Conservation (phyloP, 768 basidiomycete genomes). For the Chiua virens region DNA sequence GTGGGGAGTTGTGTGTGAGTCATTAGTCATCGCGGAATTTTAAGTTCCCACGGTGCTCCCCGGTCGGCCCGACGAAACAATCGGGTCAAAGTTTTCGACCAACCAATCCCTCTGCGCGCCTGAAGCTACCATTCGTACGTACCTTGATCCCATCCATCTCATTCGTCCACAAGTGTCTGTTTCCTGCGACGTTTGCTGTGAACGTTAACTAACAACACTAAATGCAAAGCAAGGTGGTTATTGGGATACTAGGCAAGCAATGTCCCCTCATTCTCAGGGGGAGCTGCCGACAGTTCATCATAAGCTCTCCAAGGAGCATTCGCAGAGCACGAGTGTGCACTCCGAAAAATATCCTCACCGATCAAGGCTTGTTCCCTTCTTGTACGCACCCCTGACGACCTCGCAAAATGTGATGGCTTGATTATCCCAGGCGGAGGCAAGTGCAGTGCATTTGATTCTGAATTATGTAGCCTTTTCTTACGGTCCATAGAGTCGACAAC, state of each 20-base stretch:
- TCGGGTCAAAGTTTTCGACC: too few species aligned
- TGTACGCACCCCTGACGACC: slow-evolving; percentile 76
- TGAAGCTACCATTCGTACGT: not conserved
- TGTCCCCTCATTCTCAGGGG: not conserved
- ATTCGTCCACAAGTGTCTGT: not conserved
- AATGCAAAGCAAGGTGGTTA: slow-evolving; percentile 23
- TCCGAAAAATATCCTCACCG: slow-evolving; percentile 55
- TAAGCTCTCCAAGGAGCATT: slow-evolving; percentile 93
- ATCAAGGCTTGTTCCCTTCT: slow-evolving; percentile 48
- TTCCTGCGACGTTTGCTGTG: too few species aligned
- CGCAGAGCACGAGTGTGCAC: slow-evolving; percentile 75
- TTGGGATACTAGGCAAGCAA: slow-evolving; percentile 55
- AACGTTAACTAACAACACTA: not conserved
- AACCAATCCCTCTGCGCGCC: not conserved
- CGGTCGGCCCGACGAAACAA: slow-evolving; percentile 15
- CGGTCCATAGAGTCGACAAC: slow-evolving; percentile 77
- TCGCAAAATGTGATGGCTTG: slow-evolving; percentile 74
- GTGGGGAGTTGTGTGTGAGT: not conserved
- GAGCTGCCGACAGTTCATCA: not conserved
- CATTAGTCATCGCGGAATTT: slow-evolving; percentile 30
- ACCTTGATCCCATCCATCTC: not conserved
- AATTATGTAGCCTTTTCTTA: not conserved
- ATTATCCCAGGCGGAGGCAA: slow-evolving; percentile 91
- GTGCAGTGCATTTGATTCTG: slow-evolving; percentile 15
- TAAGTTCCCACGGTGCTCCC: slow-evolving; percentile 18